Conservation (phyloP, 1,284 basidiomycete species). For the Bjerkandera adusta region DNA sequence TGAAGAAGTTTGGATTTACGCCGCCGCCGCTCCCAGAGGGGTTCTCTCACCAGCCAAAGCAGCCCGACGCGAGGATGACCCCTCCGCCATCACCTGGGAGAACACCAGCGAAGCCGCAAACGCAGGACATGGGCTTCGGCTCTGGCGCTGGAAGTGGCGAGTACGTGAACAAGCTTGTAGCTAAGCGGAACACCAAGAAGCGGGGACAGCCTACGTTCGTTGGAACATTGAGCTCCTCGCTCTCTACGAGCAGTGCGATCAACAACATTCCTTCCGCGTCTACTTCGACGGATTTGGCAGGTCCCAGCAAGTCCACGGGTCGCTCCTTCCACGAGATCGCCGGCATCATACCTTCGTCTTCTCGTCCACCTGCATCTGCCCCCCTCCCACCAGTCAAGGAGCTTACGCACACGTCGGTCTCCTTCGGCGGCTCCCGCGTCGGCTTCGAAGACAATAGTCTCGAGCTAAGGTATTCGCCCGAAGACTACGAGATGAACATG, state of each 20-base stretch:
- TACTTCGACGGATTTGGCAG: constrained; percentile 8
- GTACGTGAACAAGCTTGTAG: constrained; percentile 68
- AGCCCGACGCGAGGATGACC: constrained; percentile 36
- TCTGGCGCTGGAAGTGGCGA: constrained; percentile 41
- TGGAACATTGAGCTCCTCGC: constrained; percentile 28
- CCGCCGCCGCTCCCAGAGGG: constrained; percentile 63
- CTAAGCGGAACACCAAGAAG: constrained; percentile 65
- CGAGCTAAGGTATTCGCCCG: constrained; percentile 4
- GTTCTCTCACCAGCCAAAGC: constrained; percentile 49
- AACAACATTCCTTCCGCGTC: constrained; percentile 15
- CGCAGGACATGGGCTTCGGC: constrained; percentile 37
- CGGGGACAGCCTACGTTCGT: constrained; percentile 56
- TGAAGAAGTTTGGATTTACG: constrained; percentile 77
- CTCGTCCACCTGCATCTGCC: constrained; percentile 15
- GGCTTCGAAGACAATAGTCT: constrained; percentile 16
- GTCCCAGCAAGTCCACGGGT: constrained; percentile 16
- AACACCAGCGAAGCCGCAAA: constrained; percentile 21
- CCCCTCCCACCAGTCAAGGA: too few relatives aligned
- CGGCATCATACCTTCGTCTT: constrained; percentile 17
- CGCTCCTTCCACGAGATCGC: constrained; percentile 26
- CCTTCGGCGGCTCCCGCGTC: constrained; percentile 18
- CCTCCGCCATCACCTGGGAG: constrained; percentile 47
- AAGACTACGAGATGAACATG: constrained; percentile 39
- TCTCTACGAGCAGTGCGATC: constrained; percentile 32
- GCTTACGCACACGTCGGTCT: constrained; percentile 15